Percentiles rank a stretch among this genome's conserved stretches.
Evolutionary conservation across 2,329 filamentous ascomycete genomes (phyloP).

Genomic region (Alternaria triticimaculans): DNA sequence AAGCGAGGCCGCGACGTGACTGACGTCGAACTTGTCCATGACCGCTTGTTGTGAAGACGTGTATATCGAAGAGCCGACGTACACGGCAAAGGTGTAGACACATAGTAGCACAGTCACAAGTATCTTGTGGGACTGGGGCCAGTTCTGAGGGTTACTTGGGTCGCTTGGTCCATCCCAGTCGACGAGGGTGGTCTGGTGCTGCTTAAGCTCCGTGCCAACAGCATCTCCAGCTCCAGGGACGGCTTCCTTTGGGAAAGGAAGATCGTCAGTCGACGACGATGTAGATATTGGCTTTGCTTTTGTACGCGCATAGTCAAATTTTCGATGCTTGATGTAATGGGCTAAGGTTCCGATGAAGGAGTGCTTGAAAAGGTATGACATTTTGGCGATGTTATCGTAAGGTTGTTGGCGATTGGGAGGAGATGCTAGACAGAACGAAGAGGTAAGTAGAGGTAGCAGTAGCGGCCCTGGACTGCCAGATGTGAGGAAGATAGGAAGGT

Average conservation of each 20-base stretch:
- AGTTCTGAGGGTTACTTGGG: slow-evolving; percentile 47
- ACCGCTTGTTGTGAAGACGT: slow-evolving; percentile 53
- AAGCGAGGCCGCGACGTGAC: slow-evolving; percentile 59
- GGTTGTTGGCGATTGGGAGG: not conserved
- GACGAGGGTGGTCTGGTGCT: slow-evolving; percentile 39
- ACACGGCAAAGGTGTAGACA: slow-evolving; percentile 66
- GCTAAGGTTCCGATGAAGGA: slow-evolving; percentile 24
- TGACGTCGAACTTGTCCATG: slow-evolving; percentile 60
- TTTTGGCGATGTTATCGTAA: slow-evolving; percentile 6
- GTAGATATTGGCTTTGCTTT: slow-evolving; percentile 20
- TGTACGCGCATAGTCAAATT: slow-evolving; percentile 27
- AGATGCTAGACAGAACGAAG: not conserved
- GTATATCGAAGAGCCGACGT: slow-evolving; percentile 61
- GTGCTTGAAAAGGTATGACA: slow-evolving; percentile 32
- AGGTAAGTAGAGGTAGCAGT: not conserved
- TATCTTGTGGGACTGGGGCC: slow-evolving; percentile 39
- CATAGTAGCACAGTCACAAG: slow-evolving; percentile 45
- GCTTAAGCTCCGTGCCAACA: slow-evolving; percentile 25
- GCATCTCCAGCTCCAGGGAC: slow-evolving; percentile 17
- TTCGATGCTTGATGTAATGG: slow-evolving; percentile 29
- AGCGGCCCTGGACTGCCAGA: not conserved
- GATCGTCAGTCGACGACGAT: slow-evolving; percentile 29
- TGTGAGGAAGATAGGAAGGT: not conserved
- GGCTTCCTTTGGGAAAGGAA: slow-evolving; percentile 11
- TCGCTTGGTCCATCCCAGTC: slow-evolving; percentile 50